Percentiles rank a stretch among this genome's conserved stretches.
phyloP scores from a whole-genome alignment of 2,329 filamentous ascomycete genomes.

The Pseudogymnoascus sp. region DNA sequence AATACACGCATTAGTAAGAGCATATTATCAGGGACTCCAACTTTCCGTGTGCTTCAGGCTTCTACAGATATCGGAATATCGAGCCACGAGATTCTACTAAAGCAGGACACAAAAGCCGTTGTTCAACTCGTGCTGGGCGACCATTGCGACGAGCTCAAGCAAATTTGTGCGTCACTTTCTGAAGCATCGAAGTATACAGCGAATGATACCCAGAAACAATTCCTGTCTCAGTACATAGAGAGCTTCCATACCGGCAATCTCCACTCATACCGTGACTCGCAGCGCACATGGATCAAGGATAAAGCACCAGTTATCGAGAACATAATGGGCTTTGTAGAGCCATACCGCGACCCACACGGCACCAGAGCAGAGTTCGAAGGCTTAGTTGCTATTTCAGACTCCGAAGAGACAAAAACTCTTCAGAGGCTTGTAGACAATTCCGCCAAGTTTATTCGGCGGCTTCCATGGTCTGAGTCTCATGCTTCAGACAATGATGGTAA shows the following conservation, averaged over 20 bases:
- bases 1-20: conserved; percentile 47
- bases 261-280: conserved; percentile 46
- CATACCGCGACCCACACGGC: conserved; percentile 53
- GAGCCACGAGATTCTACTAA: conserved; percentile 18
- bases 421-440: conserved; percentile 56
- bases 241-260: conserved; percentile 50
- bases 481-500: conserved; percentile 30
- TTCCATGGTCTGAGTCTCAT: conserved; percentile 52
- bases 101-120: conserved; percentile 24
- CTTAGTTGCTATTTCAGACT: conserved; percentile 54
- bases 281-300: conserved; percentile 50
- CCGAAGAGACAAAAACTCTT: conserved; percentile 53
- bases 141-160: conserved; percentile 41
- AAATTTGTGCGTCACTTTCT: conserved; percentile 39
- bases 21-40: conserved; percentile 22
- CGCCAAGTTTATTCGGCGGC: conserved; percentile 54
- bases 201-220: conserved; percentile 44
- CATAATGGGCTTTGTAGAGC: conserved; percentile 55
- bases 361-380: conserved; percentile 53
- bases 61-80: conserved; percentile 22
- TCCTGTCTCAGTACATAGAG: conserved; percentile 44
- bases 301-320: conserved; percentile 48
- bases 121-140: conserved; percentile 45
- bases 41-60: conserved; percentile 41
- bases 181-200: conserved; percentile 41